Base-by-base conservation (phyloP, 2,329 filamentous ascomycete species). In the Fonsecaea pugnacius region DNA sequence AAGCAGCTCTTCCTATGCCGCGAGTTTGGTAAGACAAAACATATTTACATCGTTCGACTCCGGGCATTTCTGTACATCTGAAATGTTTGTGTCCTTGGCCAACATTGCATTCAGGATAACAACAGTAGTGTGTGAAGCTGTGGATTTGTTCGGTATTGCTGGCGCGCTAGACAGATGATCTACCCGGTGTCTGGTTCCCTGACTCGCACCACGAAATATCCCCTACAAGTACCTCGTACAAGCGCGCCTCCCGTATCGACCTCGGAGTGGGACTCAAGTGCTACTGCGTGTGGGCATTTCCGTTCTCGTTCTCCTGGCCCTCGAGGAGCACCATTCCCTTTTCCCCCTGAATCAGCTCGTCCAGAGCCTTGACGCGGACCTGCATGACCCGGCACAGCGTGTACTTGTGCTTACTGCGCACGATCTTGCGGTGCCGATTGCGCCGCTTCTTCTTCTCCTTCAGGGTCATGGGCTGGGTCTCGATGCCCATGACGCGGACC, bases 401-500 rank as follows among this genome's bases (percentile, higher is more conserved):
- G 78, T 90, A 96, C 73, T 86, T 84, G 75, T 96, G 91, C 85
- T 99, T 97, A 82, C 92, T 97, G 80, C 84, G 89, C 9, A 95
- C 89, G 64, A 85, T 87, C 82, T 88, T 91, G 56, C 86, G 84
- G 74, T 85, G 83, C 68, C 87, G 79, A 72, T 85, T 82, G 74
- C 89, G 84, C 74, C 91, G 82, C 77, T 89, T 89, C 73, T 82
- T 85, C 79, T 85, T 85, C 76, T 84, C 81, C 73, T 79, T 81
- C 40, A 83, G 73, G 60, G 81, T 72, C 80, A 84, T 76, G 50
- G 83, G 83, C 87, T 93, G 91, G 63, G 87, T 85, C 79, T 98
- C 95, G 6, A 90, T 86, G 5, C 92, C 94, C 67, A 95, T 84
- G 30, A 99, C 92, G 36, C 89, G 87, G 16, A 93, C 91, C 64